Evolutionary conservation across 306 rosid genomes (phyloP).

Genomic region (Quercus parvula): DNA sequence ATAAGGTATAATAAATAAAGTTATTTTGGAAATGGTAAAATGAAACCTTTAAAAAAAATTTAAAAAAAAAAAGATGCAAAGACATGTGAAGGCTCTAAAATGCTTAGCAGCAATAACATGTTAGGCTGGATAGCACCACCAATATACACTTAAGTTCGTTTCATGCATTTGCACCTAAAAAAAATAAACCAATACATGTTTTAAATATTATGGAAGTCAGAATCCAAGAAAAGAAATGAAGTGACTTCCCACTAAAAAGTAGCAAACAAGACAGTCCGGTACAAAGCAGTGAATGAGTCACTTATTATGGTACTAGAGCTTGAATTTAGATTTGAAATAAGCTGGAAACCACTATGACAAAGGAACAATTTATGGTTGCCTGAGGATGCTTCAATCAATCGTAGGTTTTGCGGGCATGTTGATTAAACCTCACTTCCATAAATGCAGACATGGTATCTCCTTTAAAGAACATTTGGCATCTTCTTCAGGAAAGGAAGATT

Average conservation of each 20-base stretch:
- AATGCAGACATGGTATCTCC: slow-evolving; percentile 17
- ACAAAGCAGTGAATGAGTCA: slow-evolving; percentile 8
- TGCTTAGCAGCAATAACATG: not conserved
- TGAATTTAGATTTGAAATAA: not conserved
- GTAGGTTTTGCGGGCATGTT: not conserved
- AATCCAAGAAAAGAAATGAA: slow-evolving; percentile 22
- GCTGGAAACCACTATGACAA: slow-evolving; percentile 9
- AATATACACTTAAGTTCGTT: not conserved
- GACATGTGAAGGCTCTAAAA: not conserved
- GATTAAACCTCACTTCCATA: slow-evolving; percentile 11
- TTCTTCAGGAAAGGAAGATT: not conserved
- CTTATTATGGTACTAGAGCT: not conserved
- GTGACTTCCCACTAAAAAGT: slow-evolving; percentile 16
- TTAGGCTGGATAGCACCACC: slow-evolving; percentile 34
- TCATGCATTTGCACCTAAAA: slow-evolving; percentile 1
- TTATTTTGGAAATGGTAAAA: too few relatives aligned
- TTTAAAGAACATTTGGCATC: slow-evolving; percentile 29
- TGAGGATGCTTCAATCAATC: not conserved
- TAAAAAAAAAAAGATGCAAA: too few relatives aligned
- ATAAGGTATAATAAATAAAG: too few relatives aligned
- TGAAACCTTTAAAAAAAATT: too few relatives aligned
- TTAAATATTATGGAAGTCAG: slow-evolving; percentile 8
- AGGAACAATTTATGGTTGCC: not conserved
- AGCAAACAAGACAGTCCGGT: not conserved
- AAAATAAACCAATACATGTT: not conserved